Base-by-base conservation (phyloP, 176 grass and related monocot genomes). In the Pharus latifolius region DNA sequence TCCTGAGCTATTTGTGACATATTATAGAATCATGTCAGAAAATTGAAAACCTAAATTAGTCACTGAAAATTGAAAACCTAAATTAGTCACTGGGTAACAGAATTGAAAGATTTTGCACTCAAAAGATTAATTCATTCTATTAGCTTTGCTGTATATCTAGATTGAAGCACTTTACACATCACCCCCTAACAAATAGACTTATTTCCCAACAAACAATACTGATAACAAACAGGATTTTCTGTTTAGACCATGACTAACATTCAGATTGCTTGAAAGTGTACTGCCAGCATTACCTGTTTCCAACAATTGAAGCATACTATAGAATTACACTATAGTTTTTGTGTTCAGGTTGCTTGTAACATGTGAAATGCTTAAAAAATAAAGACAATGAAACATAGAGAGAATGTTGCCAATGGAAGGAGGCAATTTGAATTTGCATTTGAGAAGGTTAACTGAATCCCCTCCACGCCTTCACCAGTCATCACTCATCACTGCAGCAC, bases 1-100 rank as follows among this genome's bases (percentile, higher is more conserved):
- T 96, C 85, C 72, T 91, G 84, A 67, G 83, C 88, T 96, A 78
- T 34, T 80, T 17, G 19, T 45, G 32, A 70, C n/a, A n/a, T n/a
- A 41, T 67, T 46, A 80, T 15, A 47, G 12, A 49, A 28, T 44
- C 57, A 44, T 30, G 68, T 75, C 35, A 76, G 17, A 28, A 65
- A 63, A 56, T 53, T 6, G 38, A n/a, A 47, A 62, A 23, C 17
- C 1, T 50, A 56, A 38, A 59, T 12, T 47, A 61, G 22, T 3
- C 18, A 54, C 1, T 40, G 35, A 41, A 59, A 55, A 72, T 22
- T 46, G 14, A 4, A 3, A 59, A 47, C 24, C 49, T 53, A n/a
- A n/a, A n/a, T n/a, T n/a, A n/a, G n/a, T n/a, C n/a, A n/a, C n/a
- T n/a, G n/a, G n/a, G n/a, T n/a, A n/a, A n/a, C n/a, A n/a, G n/a